A percentile compares a stretch with the other conserved stretches of the same genome.
phyloP scores from a whole-genome alignment of 2,329 filamentous ascomycete species.

The Xylariaceae sp. region DNA sequence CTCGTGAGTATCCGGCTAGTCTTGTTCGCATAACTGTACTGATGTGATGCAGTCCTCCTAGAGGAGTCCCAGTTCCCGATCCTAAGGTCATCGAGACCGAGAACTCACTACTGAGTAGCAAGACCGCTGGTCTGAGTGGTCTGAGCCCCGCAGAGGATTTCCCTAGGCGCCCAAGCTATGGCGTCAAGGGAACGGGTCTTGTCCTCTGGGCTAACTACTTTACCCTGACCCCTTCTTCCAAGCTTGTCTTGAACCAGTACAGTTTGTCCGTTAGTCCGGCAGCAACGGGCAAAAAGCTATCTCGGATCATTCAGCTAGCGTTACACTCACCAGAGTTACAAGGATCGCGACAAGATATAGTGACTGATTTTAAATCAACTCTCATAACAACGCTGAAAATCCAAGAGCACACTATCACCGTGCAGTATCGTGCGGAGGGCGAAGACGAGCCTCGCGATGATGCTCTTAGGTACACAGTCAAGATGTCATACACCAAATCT shows the following conservation, averaged over 20 bases:
- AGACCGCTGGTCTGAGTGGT: not conserved
- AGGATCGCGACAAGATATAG: constrained; percentile 27
- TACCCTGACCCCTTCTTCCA: not conserved
- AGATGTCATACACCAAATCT: not conserved
- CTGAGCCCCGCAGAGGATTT: not conserved
- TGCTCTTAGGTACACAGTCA: constrained; percentile 8
- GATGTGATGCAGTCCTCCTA: not conserved
- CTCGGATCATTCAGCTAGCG: constrained; percentile 14
- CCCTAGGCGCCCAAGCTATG: constrained; percentile 19
- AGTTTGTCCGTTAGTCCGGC: constrained; percentile 20
- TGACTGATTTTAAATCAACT: constrained; percentile 44
- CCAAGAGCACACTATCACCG: not conserved
- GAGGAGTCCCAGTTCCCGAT: not conserved
- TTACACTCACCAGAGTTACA: constrained; percentile 1
- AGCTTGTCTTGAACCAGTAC: constrained; percentile 10
- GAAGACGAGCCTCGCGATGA: constrained; percentile 37
- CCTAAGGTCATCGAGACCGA: not conserved
- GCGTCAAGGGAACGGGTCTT: not conserved
- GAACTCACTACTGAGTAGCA: not conserved
- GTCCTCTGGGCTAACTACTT: constrained; percentile 24
- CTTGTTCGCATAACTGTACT: no score
- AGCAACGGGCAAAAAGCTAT: constrained; percentile 18
- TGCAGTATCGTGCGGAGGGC: constrained; percentile 39
- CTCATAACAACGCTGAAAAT: constrained; percentile 39
- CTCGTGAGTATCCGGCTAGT: no score